Conservation (phyloP, 371 early-diverging fungal species). For the Catenaria anguillulae region DNA sequence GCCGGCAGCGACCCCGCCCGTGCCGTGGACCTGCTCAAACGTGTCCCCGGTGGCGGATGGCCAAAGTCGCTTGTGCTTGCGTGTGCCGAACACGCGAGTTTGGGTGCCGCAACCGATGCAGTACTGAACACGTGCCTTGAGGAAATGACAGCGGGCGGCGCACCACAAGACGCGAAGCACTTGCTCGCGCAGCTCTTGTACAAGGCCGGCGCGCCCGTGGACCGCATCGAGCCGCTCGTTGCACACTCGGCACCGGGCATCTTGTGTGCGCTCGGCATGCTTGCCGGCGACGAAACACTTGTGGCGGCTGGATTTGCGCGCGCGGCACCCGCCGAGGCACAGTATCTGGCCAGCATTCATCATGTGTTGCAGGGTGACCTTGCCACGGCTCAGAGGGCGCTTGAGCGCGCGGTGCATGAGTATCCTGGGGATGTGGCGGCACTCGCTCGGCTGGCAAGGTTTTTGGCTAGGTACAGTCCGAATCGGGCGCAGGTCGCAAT, state of each 20-base stretch:
- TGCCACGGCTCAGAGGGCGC: background rate
- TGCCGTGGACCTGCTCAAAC: background rate
- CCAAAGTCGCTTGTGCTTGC: background rate
- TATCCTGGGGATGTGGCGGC: background rate
- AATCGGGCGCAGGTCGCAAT: background rate
- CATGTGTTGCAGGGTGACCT: background rate
- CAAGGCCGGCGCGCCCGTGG: background rate
- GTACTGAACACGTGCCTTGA: too few species aligned
- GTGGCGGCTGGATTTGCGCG: background rate
- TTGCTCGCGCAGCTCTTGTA: slow-evolving; percentile 1
- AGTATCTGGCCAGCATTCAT: background rate
- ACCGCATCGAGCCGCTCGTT: background rate
- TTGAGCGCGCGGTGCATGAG: background rate
- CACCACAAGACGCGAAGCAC: too few species aligned
- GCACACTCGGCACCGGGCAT: background rate
- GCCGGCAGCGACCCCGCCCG: background rate
- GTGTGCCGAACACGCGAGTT: too few species aligned
- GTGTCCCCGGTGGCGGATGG: background rate
- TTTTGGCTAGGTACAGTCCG: background rate
- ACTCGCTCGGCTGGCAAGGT: background rate
- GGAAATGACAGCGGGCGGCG: too few species aligned
- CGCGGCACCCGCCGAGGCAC: background rate
- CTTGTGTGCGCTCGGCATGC: background rate
- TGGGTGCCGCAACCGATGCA: too few species aligned
- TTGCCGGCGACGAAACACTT: background rate